phyloP scores from a whole-genome alignment of 306 rosid species.

The Prunus armeniaca region DNA sequence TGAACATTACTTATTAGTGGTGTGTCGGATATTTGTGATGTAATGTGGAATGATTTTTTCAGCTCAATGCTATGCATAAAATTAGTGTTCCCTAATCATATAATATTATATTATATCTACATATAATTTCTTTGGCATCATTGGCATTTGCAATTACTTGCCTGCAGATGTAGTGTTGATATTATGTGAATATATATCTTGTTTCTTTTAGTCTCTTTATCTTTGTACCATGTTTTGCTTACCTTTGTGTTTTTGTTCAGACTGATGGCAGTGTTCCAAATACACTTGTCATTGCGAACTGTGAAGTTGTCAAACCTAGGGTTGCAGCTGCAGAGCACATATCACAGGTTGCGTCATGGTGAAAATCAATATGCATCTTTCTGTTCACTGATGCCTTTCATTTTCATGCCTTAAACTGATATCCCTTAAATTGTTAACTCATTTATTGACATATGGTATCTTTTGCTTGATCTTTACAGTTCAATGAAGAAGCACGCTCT shows the following conservation, averaged over 20 bases:
- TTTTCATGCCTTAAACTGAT: neutral
- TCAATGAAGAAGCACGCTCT: conserved; percentile 98
- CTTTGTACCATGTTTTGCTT: neutral
- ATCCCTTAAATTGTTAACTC: conserved; percentile 9
- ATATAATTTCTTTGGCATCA: neutral
- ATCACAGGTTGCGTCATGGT: conserved; percentile 58
- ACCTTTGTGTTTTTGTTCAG: conserved; percentile 33
- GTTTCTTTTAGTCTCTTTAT: neutral
- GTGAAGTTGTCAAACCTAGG: conserved; percentile 97
- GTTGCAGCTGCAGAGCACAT: conserved; percentile 99
- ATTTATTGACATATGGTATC: neutral
- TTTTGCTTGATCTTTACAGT: conserved; percentile 45
- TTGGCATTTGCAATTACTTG: neutral
- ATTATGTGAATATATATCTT: neutral
- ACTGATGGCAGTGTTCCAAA: conserved; percentile 97
- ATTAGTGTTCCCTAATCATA: neutral
- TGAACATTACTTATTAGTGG: neutral
- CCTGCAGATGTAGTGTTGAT: neutral
- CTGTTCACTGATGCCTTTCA: neutral
- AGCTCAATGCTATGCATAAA: neutral
- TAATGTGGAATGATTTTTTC: neutral
- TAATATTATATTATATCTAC: neutral
- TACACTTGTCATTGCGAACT: conserved; percentile 92
- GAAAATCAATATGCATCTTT: neutral
- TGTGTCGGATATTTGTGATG: neutral